Base-by-base conservation (phyloP, 2,329 filamentous ascomycete species). In the Colletotrichum cereale region DNA sequence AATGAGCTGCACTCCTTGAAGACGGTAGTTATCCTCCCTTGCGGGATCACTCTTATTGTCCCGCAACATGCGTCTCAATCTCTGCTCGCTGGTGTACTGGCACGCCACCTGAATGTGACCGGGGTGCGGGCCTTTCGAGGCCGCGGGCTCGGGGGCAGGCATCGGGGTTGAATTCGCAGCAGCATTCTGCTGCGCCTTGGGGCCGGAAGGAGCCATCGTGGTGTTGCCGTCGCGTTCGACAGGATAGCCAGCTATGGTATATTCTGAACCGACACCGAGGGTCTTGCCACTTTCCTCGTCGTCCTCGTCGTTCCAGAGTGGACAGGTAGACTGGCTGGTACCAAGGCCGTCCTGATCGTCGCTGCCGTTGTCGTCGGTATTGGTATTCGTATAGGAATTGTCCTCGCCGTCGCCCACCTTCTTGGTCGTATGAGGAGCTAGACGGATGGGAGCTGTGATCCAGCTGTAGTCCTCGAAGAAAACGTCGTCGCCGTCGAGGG, bases 1-100 rank as follows among this genome's bases (percentile, higher is more conserved):
- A 73, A 99, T 96, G 86, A 96, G 92, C 71, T 94, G 89, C 12
- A 98, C 92, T 24, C 96, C 96, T 77, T 96, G 94, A 55, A 98
- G 83, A 63, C 96, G 91, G 74, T 94, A 90, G 73, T 84, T 90
- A 77, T 96, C 93, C 80, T 98, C 95, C 68, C 93, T 91, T 47
- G 92, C 90, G 62, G 93, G 90, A 77, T 93, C 92, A 77, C 92
- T 90, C 48, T 90, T 90, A 73, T 91, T 90, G 26, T 89, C 88
- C 55, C 87, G 86, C 69, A 97, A 87, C 80, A 91, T 91, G 77
- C 90, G 89, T 73, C 94, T 91, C 67, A 98, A 89, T 76, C 90
- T 90, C 76, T 94, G 91, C 79, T 98, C 94, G 75, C 94, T 92
- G 73, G 94, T 89, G 83, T 96, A 98, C 68, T 94, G 93, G 61